phyloP scores from a whole-genome alignment of 192 early-diverging fungal species.

The Coemansia sp. region DNA sequence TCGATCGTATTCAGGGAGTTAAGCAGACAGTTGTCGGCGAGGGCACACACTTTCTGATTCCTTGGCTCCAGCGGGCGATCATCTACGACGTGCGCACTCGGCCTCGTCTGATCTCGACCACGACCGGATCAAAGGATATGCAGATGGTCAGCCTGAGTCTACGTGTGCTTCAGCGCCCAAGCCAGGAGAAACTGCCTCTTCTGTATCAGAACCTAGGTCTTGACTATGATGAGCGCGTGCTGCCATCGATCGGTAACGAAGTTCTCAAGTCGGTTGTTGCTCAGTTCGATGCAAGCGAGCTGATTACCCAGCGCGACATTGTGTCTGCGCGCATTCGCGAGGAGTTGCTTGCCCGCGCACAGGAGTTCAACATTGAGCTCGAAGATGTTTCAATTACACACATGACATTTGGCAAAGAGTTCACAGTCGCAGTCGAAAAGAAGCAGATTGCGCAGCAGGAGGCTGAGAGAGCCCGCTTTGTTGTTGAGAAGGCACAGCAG shows the following conservation, averaged over 20 bases:
- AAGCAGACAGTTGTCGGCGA: slow-evolving; percentile 76
- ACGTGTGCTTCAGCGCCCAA: slow-evolving; percentile 88
- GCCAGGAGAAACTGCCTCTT: slow-evolving; percentile 64
- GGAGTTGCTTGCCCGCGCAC: slow-evolving; percentile 87
- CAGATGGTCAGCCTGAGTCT: slow-evolving; percentile 95
- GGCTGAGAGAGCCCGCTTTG: slow-evolving; percentile 96
- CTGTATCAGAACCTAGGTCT: slow-evolving; percentile 90
- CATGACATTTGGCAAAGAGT: slow-evolving; percentile 98
- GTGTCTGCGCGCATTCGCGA: slow-evolving; percentile 90
- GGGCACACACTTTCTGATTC: slow-evolving; percentile 96
- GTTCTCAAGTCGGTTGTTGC: slow-evolving; percentile 97
- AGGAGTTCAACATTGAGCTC: slow-evolving; percentile 93
- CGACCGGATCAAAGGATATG: slow-evolving; percentile 99
- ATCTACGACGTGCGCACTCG: slow-evolving; percentile 90
- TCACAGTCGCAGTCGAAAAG: slow-evolving; percentile 97
- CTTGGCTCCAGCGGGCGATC: slow-evolving; percentile 93
- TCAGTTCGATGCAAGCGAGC: slow-evolving; percentile 96
- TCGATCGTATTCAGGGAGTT: slow-evolving; percentile 93
- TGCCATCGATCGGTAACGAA: slow-evolving; percentile 98
- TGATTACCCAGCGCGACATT: slow-evolving; percentile 97
- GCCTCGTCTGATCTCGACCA: slow-evolving; percentile 97
- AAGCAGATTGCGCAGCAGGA: slow-evolving; percentile 99
- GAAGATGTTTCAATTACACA: slow-evolving; percentile 99
- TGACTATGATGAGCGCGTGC: slow-evolving; percentile 97
- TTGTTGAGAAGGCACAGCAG: slow-evolving; percentile 98